A percentile compares a stretch with the other conserved stretches of the same genome.
These are phyloP conservation scores for Saccharum hybrid DNA, from an alignment of 202 grass and related monocot species.

Conservation along the genomic window DNA sequence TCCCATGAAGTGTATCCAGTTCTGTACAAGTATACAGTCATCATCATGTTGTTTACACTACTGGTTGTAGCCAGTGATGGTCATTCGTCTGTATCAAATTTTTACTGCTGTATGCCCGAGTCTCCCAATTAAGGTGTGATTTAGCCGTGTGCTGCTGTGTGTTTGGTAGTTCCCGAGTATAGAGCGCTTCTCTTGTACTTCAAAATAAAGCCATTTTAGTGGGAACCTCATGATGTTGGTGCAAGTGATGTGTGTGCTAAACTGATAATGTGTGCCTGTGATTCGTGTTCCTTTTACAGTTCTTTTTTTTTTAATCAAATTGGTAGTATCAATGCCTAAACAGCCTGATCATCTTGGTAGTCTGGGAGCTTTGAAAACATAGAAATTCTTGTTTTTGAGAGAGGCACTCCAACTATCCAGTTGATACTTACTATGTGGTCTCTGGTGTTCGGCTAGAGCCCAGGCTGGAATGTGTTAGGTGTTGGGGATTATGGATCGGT, in stretches of 20 bases:
- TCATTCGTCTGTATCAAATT: neutral
- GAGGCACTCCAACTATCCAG: too few species aligned
- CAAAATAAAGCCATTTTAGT: conserved; percentile 28
- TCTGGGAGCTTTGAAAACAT: too few species aligned
- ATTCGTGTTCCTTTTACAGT: neutral
- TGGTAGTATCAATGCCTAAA: neutral
- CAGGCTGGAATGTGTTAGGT: too few species aligned
- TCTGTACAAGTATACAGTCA: neutral
- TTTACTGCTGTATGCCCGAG: neutral
- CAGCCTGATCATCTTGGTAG: too few species aligned
- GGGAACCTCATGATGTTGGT: neutral
- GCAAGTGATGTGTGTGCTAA: neutral
- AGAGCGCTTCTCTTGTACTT: neutral
- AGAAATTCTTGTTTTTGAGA: too few species aligned
- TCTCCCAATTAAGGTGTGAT: neutral
- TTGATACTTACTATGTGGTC: too few species aligned
- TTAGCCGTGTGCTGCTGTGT: neutral
- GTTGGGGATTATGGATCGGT: too few species aligned
- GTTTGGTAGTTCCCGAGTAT: neutral
- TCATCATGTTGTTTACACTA: neutral
- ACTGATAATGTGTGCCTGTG: neutral
- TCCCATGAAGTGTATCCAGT: neutral
- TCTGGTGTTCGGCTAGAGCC: too few species aligned
- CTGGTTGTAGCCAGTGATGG: neutral
- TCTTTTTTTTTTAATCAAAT: neutral